A percentile compares a stretch with the other conserved stretches of the same genome.
Evolutionary conservation across 169 alveolate genomes (phyloP).

Genomic region (Theileria annulata): DNA sequence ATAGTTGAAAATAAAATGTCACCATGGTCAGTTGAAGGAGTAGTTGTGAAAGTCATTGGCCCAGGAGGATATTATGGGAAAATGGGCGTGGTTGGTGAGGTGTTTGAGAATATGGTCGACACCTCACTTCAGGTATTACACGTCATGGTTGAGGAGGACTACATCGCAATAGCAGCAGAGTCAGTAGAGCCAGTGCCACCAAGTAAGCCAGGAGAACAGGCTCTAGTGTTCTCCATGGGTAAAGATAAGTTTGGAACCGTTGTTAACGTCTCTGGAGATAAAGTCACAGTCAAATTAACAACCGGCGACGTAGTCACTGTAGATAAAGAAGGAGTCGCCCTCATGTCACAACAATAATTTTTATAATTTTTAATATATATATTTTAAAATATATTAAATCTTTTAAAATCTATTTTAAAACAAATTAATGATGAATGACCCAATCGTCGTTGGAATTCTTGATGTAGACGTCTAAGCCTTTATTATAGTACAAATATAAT

Average conservation of each 20-base stretch:
- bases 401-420: too few species aligned
- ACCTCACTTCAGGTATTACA: constrained; percentile 57
- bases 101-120: constrained; percentile 47
- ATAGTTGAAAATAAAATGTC: constrained; percentile 3
- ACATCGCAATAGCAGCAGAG: constrained; percentile 69
- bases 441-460: not conserved
- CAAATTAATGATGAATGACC: too few species aligned
- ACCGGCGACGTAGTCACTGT: constrained; percentile 35
- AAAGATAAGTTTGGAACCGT: constrained; percentile 35
- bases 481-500: not conserved
- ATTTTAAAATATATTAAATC: too few species aligned
- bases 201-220: constrained; percentile 26
- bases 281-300: constrained; percentile 22
- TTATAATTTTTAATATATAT: too few species aligned
- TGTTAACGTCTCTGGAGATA: constrained; percentile 16
- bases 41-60: constrained; percentile 50
- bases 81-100: constrained; percentile 59
- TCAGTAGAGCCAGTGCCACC: constrained; percentile 61
- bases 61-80: constrained; percentile 55
- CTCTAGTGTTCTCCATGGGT: not conserved
- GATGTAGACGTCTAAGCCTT: not conserved
- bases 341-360: not conserved
- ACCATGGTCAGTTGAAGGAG: constrained; percentile 49
- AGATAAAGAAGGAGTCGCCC: not conserved
- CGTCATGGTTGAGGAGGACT: constrained; percentile 65